Percentiles rank a stretch among this genome's conserved stretches.
Conservation (phyloP, 2,329 filamentous ascomycete species). For the Talaromyces sp. region DNA sequence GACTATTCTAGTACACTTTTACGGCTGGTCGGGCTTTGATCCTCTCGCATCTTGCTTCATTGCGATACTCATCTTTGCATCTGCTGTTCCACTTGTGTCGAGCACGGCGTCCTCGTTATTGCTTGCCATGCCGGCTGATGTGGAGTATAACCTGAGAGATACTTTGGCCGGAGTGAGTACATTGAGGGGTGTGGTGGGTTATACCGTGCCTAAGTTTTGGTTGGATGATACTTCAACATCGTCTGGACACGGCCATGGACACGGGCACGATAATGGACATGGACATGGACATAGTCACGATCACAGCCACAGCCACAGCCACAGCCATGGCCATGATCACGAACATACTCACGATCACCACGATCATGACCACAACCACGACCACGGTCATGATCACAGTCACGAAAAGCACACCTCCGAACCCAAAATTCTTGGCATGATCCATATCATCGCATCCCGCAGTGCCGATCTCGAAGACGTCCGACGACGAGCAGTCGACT, state of each 20-base stretch:
- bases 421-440: constrained; percentile 67
- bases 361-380: constrained; percentile 31
- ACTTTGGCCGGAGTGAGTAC: constrained; percentile 78
- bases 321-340: constrained; percentile 20
- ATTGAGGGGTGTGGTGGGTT: constrained; percentile 78
- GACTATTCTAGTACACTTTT: constrained; percentile 79
- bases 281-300: constrained; percentile 32
- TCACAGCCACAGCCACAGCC: constrained; percentile 20
- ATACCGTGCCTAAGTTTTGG: constrained; percentile 89
- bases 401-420: constrained; percentile 21
- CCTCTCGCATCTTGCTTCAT: constrained; percentile 92
- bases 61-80: constrained; percentile 87
- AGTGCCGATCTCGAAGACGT: constrained; percentile 78
- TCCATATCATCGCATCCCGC: constrained; percentile 43
- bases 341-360: constrained; percentile 32
- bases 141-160: constrained; percentile 85
- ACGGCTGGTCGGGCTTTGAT: constrained; percentile 91
- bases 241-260: constrained; percentile 26
- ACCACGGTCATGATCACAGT: constrained; percentile 29
- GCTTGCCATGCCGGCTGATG: constrained; percentile 76
- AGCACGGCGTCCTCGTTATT: constrained; percentile 80
- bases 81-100: constrained; percentile 80
- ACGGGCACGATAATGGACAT: constrained; percentile 24
- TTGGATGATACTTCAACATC: constrained; percentile 62
- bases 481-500: constrained; percentile 68